Base-by-base conservation (phyloP, 345 rosid genomes). In the Populus pruinosa region DNA sequence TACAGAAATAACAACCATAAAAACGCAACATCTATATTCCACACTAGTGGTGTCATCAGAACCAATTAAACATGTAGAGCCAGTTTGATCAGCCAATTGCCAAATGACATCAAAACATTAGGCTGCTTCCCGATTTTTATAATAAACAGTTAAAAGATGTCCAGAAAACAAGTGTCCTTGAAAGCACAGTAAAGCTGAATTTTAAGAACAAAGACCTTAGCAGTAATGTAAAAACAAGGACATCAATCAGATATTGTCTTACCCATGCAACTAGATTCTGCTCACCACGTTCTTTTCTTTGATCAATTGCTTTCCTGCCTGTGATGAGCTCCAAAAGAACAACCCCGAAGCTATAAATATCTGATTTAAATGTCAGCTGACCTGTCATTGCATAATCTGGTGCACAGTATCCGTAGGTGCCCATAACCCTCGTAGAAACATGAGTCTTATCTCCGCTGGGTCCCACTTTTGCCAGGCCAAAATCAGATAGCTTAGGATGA, bases 341-440 rank as follows among this genome's bases (percentile, higher is more conserved):
- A 55, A 87, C 89, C n/a, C 87, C 87, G 8, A 87, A 84, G 76
- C 89, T 87, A 77, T 84, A 84, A 9, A 87, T 73, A 77, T 87
- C 87, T 56, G 89, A 84, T 68, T 82, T 87, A 71, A 84, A 80
- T 38, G 89, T 87, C 66, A 87, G 79, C 72, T 87, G 89, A 49
- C 87, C 87, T 2, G 87, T 84, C 89, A 87, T 82, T 31, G 87
- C 89, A 73, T 84, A 84, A 53, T 87, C 89, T 20, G 89, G 89
- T 0, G 89, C 89, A 44, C 89, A 87, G 73, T 87, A 86, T 23
- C 89, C 89, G 44, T 87, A 84, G n/a, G 89, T 87, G 25, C 89
- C 89, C 89, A 87, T 87, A 55, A 87, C 89, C 81, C 89, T 82
- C 10, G 89, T 87, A 31, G 87, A 87, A 74, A 87, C 89, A 59